phyloP scores from a whole-genome alignment of 306 rosid genomes.

The Potentilla sterilis region DNA sequence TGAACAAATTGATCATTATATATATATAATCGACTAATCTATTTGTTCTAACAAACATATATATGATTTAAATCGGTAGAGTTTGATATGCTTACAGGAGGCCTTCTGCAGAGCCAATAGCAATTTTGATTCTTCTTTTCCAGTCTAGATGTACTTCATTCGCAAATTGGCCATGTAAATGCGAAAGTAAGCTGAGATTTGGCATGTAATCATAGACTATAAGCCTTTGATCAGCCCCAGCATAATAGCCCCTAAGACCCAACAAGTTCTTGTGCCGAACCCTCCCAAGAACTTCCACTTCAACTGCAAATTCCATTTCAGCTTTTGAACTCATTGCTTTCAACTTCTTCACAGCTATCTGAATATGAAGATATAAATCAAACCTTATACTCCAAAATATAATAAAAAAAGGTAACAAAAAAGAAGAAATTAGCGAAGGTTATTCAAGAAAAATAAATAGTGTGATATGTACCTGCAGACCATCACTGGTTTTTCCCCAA shows the following conservation, averaged over 20 bases:
- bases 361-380: not conserved
- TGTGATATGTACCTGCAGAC: constrained; percentile 50
- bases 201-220: constrained; percentile 95
- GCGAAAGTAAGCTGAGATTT: constrained; percentile 85
- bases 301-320: constrained; percentile 94
- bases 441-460: not conserved
- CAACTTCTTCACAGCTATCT: constrained; percentile 94
- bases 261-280: constrained; percentile 82
- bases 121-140: constrained; percentile 73
- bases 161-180: constrained; percentile 76
- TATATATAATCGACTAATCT: too few species aligned
- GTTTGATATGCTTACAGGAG: constrained; percentile 50
- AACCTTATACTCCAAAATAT: not conserved
- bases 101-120: constrained; percentile 84
- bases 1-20: not conserved
- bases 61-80: not conserved
- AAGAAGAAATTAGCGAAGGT: not conserved
- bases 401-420: too few species aligned
- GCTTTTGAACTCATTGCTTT: constrained; percentile 85
- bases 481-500: constrained; percentile 78
- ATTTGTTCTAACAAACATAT: not conserved
- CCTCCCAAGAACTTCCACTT: constrained; percentile 92
- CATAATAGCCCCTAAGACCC: constrained; percentile 79
- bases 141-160: constrained; percentile 61
- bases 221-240: constrained; percentile 72